Evolutionary conservation across 169 alveolate species (phyloP), one percentile per base, ranked within the genome.

Genomic region (Plasmodium gallinaceum): DNA sequence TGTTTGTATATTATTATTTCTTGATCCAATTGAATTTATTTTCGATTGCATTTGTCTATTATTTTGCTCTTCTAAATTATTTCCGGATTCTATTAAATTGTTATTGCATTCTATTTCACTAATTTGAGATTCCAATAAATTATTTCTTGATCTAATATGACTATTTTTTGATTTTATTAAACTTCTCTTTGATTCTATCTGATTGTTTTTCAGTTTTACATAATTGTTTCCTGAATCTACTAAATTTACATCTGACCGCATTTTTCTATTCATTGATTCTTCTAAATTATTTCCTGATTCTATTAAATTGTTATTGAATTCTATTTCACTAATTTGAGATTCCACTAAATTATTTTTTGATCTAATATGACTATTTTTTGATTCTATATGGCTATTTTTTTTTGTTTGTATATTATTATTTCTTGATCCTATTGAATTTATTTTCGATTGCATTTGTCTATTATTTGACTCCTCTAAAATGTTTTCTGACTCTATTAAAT

Each of bases 391-490:
- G 54, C 46, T 54, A 6, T 18, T 6, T 54, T 51, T 51, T 51
- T 18, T 8, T 4, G 39, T 2, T 32, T 4, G 6, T 32, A 32
- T 32, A 32, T 2, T 2, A 32, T 4, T 32, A 32, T 32, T 32
- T 32, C 39, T 32, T 32, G 4, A 32, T 32, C 4, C 4, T 32
- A 32, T 32, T 32, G 1, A 4, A 4, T 8, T 5, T 14, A 26
- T 14, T 62, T n/a, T 48, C 20, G 64, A 52, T 48, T 78, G 48
- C 69, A 78, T 64, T 10, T 74, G 66, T 58, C 74, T 74, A 20
- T 51, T n/a, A 39, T 18, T 60, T 9, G 74, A 58, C 39, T 45
- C 60, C 7, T 37, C 39, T 60, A 6, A 22, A 60, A 48, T 60
- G 12, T 39, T n/a, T 18, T 26, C 24, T 7, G 88, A 39, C 1